Base-by-base conservation (phyloP, 2,329 filamentous ascomycete species). In the Claviceps spartinae region DNA sequence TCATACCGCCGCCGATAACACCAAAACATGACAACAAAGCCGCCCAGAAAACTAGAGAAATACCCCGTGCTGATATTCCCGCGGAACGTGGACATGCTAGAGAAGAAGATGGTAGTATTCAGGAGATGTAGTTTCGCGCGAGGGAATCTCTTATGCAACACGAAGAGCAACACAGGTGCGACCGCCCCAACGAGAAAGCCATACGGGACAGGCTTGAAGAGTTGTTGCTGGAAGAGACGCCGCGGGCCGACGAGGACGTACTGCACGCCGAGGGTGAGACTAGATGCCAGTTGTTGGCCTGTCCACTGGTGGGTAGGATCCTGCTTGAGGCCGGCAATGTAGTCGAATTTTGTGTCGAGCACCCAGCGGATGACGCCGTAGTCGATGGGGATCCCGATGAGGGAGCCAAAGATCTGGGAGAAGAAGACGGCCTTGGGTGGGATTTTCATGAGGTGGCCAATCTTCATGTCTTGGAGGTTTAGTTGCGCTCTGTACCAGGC, bases 381-480 rank as follows among this genome's bases (percentile, higher is more conserved):
- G 60, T 82, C 80, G 56, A 82, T 74, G 0, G 79, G 78, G 6
- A 82, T 70, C 5, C 78, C 79, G 43, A 82, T 67, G 7, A 78
- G 63, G 16, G 75, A 77, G 3, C 77, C 79, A 36, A 81, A 78
- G 4, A 82, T 68, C 58, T 82, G 79, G 1, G 76, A 77, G 61
- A 81, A 78, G 65, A 83, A 82, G 5, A 81, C 73, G 0, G 73
- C 68, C 13, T 75, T 73, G 1, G 79, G 79, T 0, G 78, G 76
- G 0, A 82, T 70, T 50, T 82, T 77, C 73, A 80, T 79, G 56
- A 82, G 82, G 56, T 82, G 78, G 0, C 78, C 79, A n/a, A 82
- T 79, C 59, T 82, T 79, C 60, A 78, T 76, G 58, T 83, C 79
- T 57, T 82, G 78, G 0, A 82, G 66, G 68, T 80, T 78, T 22